phyloP scores from a whole-genome alignment of 2,329 filamentous ascomycete genomes.

The Pseudogymnoascus sp. region DNA sequence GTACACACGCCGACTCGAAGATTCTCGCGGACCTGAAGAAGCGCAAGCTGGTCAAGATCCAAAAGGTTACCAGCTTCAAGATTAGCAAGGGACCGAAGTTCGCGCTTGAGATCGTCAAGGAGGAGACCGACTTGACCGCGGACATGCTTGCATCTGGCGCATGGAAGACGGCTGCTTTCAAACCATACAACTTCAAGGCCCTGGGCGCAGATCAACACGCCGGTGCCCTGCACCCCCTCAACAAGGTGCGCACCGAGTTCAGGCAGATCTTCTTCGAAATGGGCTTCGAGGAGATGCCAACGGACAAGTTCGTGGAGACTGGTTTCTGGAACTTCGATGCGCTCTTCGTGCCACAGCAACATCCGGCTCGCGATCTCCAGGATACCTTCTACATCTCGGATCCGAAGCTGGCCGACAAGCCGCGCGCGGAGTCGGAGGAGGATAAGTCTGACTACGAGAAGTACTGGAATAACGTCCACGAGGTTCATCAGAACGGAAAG shows the following conservation, averaged over 20 bases:
- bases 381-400: constrained; percentile 99
- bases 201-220: constrained; percentile 55
- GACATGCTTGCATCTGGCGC: constrained; percentile 84
- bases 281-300: constrained; percentile 98
- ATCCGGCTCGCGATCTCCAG: constrained; percentile 92
- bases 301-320: constrained; percentile 85
- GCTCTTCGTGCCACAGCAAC: constrained; percentile 94
- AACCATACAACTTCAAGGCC: constrained; percentile 69
- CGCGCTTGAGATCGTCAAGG: constrained; percentile 78
- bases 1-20: constrained; percentile 66
- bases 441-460: constrained; percentile 64
- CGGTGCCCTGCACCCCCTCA: constrained; percentile 63
- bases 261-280: constrained; percentile 98
- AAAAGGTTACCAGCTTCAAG: constrained; percentile 80
- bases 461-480: constrained; percentile 82
- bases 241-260: constrained; percentile 94
- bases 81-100: constrained; percentile 83
- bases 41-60: constrained; percentile 76
- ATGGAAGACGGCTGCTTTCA: constrained; percentile 91
- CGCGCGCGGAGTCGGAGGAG: constrained; percentile 48
- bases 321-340: constrained; percentile 99
- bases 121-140: constrained; percentile 89
- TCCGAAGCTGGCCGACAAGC: constrained; percentile 66
- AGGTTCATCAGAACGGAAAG: constrained; percentile 84
- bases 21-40: constrained; percentile 77